Conservation (phyloP, 2,329 filamentous ascomycete species). For the Nigrospora sphaerica region DNA sequence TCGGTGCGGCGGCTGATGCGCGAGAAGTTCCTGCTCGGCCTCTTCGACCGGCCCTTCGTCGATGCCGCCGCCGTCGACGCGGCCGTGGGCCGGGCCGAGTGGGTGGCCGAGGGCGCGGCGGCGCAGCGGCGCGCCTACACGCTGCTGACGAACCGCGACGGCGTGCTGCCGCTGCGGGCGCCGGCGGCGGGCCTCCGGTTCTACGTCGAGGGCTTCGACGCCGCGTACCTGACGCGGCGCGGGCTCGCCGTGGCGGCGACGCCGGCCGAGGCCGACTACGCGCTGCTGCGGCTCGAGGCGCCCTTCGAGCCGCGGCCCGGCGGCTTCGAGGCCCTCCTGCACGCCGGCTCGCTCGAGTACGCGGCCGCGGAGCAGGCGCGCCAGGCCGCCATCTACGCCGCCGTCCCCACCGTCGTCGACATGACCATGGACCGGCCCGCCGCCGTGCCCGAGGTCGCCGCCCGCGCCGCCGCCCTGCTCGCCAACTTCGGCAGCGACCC, state of each 20-base stretch:
- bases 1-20: constrained; percentile 37
- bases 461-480: constrained; percentile 27
- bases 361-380: constrained; percentile 27
- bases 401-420: constrained; percentile 32
- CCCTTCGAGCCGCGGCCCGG: constrained; percentile 32
- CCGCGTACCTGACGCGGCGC: constrained; percentile 20
- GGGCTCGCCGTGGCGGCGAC: constrained; percentile 23
- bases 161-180: constrained; percentile 8
- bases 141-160: constrained; percentile 13
- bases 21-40: constrained; percentile 43
- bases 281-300: constrained; percentile 29
- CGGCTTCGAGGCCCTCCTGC: constrained; percentile 30
- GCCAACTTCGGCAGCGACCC: constrained; percentile 30
- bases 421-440: constrained; percentile 35
- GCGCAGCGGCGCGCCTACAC: constrained; percentile 21
- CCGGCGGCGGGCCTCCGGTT: constrained; percentile 6
- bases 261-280: constrained; percentile 30
- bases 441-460: constrained; percentile 32
- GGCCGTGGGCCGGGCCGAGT: constrained; percentile 36
- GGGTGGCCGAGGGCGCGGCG: constrained; percentile 26
- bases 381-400: constrained; percentile 28
- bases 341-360: constrained; percentile 32
- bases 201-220: constrained; percentile 17
- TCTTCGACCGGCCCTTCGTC: constrained; percentile 45
- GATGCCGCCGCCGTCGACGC: constrained; percentile 32